phyloP scores from a whole-genome alignment of 495 filamentous ascomycete genomes.

The Bacidia gigantensis region DNA sequence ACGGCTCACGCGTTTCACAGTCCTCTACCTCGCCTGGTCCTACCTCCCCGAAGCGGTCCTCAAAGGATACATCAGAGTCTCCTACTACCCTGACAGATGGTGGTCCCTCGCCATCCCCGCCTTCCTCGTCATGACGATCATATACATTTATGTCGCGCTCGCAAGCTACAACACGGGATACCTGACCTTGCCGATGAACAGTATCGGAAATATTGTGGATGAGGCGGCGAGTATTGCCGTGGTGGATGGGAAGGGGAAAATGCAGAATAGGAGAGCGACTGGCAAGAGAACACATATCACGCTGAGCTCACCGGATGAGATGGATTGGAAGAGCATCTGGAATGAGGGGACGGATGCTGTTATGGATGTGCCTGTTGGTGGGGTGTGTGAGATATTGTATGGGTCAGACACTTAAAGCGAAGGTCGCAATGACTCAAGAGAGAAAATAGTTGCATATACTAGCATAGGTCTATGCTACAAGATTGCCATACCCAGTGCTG shows the following conservation, averaged over 20 bases:
- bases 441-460: not conserved
- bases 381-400: conserved; percentile 80
- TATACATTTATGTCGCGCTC: conserved; percentile 90
- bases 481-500: not conserved
- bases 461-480: not conserved
- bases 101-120: conserved; percentile 86
- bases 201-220: conserved; percentile 84
- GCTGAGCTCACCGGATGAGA: conserved; percentile 15
- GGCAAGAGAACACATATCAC: not conserved
- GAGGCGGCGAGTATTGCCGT: conserved; percentile 75
- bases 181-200: conserved; percentile 66
- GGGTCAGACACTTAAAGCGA: too few species aligned
- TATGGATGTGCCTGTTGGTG: conserved; percentile 91
- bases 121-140: conserved; percentile 74
- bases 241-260: conserved; percentile 55
- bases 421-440: too few species aligned
- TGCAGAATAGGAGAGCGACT: conserved; percentile 27
- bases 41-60: conserved; percentile 86
- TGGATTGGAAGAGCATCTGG: conserved; percentile 74
- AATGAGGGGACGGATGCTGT: conserved; percentile 90
- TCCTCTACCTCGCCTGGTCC: conserved; percentile 88
- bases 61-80: conserved; percentile 81
- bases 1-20: conserved; percentile 15
- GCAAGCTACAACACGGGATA: conserved; percentile 83
- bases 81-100: conserved; percentile 96